Base-by-base conservation (phyloP, 176 grass and related monocot genomes). In the Bothriochloa decipiens region DNA sequence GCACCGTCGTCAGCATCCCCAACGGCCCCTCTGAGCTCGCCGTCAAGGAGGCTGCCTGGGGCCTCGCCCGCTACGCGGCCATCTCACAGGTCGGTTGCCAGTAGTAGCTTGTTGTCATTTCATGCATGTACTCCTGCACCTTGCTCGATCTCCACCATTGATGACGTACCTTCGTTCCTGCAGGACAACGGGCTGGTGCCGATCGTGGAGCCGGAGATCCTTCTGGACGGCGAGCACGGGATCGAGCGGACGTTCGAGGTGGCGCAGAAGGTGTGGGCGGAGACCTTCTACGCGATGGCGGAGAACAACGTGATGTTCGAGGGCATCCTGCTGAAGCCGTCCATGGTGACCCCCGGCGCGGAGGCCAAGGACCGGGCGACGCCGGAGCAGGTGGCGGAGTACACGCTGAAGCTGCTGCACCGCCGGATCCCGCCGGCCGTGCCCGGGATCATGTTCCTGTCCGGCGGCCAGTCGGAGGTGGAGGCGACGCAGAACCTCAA, bases 161-260 rank as follows among this genome's bases (percentile, higher is more conserved):
- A 53, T 6, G 2, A 57, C 53, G 18, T 22, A 20, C 11, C 1
- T 42, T 9, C 8, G 8, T 50, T 14, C 49, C 1, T 57, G 55
- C 78, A 90, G 89, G 94, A 93, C 53, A 91, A 96, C 49, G 91
- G 94, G 7, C 76, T 96, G 20, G 91, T 96, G 82, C 94, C 94
- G 0, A 96, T 96, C 39, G 94, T 96, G 1, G 94, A 96, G 88
- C 94, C 94, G 0, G 94, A 96, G 80, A 96, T 96, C 83, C 88
- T 96, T 11, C 88, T 96, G 0, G 94, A 96, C 40, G 94, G 94
- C 5, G 77, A 90, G 0, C 94, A 96, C 46, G 84, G 89, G 11
- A 89, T 96, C n/a, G 94, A 93, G 8, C 55, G 83, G 28, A 91
- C 86, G 4, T 90, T 92, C 60, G 90, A 96, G 53, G 88, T 96